Evolutionary conservation across 129 eudicot species (phyloP).

Genomic region (Centaurea solstitialis): DNA sequence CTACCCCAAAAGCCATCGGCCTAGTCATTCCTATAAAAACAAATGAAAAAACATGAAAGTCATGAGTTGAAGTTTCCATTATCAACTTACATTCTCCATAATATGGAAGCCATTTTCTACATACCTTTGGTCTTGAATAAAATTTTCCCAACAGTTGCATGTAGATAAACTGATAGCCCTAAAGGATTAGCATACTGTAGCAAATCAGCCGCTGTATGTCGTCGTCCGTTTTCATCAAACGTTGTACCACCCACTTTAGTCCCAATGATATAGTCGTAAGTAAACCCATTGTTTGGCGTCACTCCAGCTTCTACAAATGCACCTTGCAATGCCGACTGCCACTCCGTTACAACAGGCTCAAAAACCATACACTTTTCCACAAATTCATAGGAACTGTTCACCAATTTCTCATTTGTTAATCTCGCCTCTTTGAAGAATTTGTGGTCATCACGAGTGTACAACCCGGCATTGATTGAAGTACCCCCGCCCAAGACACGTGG

Average conservation of each 20-base stretch:
- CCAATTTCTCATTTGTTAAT: constrained; percentile 32
- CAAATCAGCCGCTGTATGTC: constrained; percentile 71
- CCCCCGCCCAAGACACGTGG: constrained; percentile 26
- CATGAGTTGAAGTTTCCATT: not conserved
- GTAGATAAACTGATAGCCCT: constrained; percentile 44
- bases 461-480: not conserved
- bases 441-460: constrained; percentile 25
- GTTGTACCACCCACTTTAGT: constrained; percentile 75
- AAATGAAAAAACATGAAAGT: not conserved
- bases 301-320: constrained; percentile 62
- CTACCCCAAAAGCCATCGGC: constrained; percentile 59
- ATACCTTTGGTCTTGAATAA: constrained; percentile 56
- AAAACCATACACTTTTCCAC: constrained; percentile 61
- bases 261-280: constrained; percentile 60
- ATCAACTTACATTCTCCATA: too few species aligned
- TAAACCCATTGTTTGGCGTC: constrained; percentile 56
- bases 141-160: constrained; percentile 55
- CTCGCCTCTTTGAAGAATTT: constrained; percentile 1
- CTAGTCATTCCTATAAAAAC: constrained; percentile 35
- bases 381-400: constrained; percentile 58
- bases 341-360: constrained; percentile 49
- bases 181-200: constrained; percentile 54
- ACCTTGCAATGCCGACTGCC: constrained; percentile 63
- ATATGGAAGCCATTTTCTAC: not conserved
- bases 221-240: constrained; percentile 46